Evolutionary conservation across 169 alveolate genomes (phyloP).

Genomic region (Plasmodium fragile): DNA sequence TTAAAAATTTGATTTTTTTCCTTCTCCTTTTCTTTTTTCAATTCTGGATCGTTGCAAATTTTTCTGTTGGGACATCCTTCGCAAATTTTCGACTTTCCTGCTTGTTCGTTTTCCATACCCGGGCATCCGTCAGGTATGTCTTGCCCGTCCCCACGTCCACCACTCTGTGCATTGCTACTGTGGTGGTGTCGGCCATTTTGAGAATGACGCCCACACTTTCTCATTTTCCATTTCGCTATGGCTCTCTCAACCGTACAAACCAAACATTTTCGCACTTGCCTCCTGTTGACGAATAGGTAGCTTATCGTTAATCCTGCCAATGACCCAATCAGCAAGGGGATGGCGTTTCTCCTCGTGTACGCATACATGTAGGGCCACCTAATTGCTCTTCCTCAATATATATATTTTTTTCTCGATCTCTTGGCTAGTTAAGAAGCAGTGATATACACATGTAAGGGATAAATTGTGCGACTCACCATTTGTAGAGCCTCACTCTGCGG

Average conservation of each 20-base stretch:
- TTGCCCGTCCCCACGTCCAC: not conserved
- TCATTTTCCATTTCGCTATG: not conserved
- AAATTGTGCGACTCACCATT: not conserved
- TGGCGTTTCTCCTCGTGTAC: slow-evolving; percentile 10
- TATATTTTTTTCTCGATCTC: not conserved
- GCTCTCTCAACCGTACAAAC: not conserved
- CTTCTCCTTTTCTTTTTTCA: slow-evolving; percentile 79
- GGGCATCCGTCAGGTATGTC: slow-evolving; percentile 84
- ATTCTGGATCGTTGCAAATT: slow-evolving; percentile 94
- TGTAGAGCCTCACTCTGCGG: not conserved
- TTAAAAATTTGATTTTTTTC: slow-evolving; percentile 77
- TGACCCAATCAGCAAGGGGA: slow-evolving; percentile 41
- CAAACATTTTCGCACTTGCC: not conserved
- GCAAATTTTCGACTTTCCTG: slow-evolving; percentile 95
- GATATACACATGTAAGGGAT: not conserved
- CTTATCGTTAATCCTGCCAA: slow-evolving; percentile 34
- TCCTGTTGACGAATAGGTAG: slow-evolving; percentile 6
- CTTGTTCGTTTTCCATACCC: slow-evolving; percentile 81
- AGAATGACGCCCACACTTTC: not conserved
- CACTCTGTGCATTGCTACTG: not conserved
- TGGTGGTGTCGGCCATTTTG: not conserved
- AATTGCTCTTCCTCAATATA: not conserved
- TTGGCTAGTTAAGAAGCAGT: not conserved
- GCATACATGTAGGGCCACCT: slow-evolving; percentile 15
- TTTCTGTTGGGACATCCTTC: slow-evolving; percentile 98